Evolutionary conservation across 345 rosid genomes (phyloP).

Genomic region (Geranium brycei): DNA sequence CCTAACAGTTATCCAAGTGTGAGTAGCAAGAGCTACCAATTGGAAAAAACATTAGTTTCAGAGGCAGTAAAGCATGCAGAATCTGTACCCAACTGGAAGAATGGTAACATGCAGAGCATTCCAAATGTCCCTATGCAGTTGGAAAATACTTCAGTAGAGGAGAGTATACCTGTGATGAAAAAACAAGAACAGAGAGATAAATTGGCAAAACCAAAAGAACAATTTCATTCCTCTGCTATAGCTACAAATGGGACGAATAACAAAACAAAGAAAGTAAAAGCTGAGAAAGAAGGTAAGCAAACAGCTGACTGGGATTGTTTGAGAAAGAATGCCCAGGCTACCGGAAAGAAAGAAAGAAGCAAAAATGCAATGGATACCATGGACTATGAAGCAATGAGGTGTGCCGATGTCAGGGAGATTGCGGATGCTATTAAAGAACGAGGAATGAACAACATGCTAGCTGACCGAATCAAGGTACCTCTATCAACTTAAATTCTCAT

Average conservation of each 20-base stretch:
- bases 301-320: conserved; percentile 67
- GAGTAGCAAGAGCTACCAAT: too few relatives aligned
- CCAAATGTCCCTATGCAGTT: conserved; percentile 16
- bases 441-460: conserved; percentile 88
- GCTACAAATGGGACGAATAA: conserved; percentile 17
- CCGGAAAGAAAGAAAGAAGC: conserved; percentile 35
- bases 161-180: conserved; percentile 16
- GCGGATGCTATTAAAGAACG: conserved; percentile 60
- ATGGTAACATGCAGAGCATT: conserved; percentile 14
- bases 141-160: conserved; percentile 18
- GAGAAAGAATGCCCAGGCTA: conserved; percentile 38
- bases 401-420: conserved; percentile 36
- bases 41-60: neutral
- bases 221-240: conserved; percentile 16
- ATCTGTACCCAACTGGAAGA: conserved; percentile 16
- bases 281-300: conserved; percentile 26
- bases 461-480: conserved; percentile 68
- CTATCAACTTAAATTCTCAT: neutral
- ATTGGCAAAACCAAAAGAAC: conserved; percentile 24
- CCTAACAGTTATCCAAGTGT: too few relatives aligned
- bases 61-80: conserved; percentile 19
- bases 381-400: conserved; percentile 75
- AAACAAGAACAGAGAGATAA: conserved; percentile 16
- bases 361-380: conserved; percentile 52
- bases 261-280: conserved; percentile 39